These are phyloP conservation scores for Panaeolus cyanescens DNA, from an alignment of 768 basidiomycete genomes.

Conservation along the genomic window DNA sequence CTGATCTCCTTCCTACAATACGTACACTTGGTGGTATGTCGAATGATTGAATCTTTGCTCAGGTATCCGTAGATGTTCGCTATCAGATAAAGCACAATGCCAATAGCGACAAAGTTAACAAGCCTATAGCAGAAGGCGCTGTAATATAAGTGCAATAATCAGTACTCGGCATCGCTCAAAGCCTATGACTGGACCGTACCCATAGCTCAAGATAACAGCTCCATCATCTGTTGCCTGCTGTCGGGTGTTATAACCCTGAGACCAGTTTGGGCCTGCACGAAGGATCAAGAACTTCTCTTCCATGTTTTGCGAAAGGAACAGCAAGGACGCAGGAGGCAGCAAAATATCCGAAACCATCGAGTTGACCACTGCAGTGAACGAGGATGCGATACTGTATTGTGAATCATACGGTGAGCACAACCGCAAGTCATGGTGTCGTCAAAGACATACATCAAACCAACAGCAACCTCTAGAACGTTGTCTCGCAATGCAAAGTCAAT, in stretches of 20 bases:
- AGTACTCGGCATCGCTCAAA: neutral
- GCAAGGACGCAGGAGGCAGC: constrained; percentile 39
- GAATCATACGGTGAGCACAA: neutral
- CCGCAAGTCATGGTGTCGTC: neutral
- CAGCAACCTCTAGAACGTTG: constrained; percentile 47
- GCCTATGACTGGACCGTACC: constrained; percentile 16
- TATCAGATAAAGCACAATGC: constrained; percentile 36
- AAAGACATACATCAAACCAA: constrained; percentile 40
- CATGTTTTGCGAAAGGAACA: constrained; percentile 44
- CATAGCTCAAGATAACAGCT: constrained; percentile 42
- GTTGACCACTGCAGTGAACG: constrained; percentile 42
- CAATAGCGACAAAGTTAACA: constrained; percentile 40
- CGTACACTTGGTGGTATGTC: constrained; percentile 36
- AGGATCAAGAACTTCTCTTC: constrained; percentile 45
- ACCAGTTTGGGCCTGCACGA: constrained; percentile 29
- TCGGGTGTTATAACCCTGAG: constrained; percentile 42
- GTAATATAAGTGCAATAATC: constrained; percentile 1
- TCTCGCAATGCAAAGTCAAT: constrained; percentile 36
- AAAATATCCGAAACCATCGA: constrained; percentile 46
- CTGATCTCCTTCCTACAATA: constrained; percentile 47
- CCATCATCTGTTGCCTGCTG: constrained; percentile 45
- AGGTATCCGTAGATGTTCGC: constrained; percentile 37
- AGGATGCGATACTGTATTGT: constrained; percentile 34
- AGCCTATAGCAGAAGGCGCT: constrained; percentile 39
- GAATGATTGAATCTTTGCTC: constrained; percentile 43